phyloP scores from a whole-genome alignment of 345 rosid species.

The Boechera divaricarpa region DNA sequence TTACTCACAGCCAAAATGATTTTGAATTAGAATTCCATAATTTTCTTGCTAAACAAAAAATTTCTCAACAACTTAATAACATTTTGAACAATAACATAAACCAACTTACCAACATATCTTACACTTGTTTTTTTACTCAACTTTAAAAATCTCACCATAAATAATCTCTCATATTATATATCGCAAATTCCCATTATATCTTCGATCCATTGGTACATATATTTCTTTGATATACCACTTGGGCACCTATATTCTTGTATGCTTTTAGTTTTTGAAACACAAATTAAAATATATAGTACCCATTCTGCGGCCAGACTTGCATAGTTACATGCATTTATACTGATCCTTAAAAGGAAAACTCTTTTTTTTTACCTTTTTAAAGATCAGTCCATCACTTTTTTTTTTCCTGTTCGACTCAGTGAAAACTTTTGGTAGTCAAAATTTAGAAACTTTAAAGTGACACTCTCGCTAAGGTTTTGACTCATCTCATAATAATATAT shows the following conservation, averaged over 20 bases:
- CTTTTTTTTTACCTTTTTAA: slow-evolving; percentile 17
- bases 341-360: not conserved
- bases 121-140: not conserved
- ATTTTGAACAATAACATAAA: not conserved
- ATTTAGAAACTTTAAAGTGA: slow-evolving; percentile 30
- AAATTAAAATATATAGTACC: slow-evolving; percentile 3
- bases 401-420: slow-evolving; percentile 25
- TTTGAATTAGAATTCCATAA: too few relatives aligned
- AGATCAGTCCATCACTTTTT: slow-evolving; percentile 18
- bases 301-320: slow-evolving; percentile 10
- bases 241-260: slow-evolving; percentile 1
- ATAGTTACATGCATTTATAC: not conserved
- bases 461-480: slow-evolving; percentile 35
- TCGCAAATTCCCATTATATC: not conserved
- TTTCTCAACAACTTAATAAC: not conserved
- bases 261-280: slow-evolving; percentile 19
- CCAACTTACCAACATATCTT: not conserved
- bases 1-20: not conserved
- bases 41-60: not conserved
- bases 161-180: too few relatives aligned
- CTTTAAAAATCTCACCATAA: not conserved
- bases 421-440: slow-evolving; percentile 44
- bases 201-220: not conserved
- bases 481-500: slow-evolving; percentile 38
- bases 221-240: not conserved